Evolutionary conservation across 345 rosid species (phyloP).

Genomic region (Melastoma malabathricum): DNA sequence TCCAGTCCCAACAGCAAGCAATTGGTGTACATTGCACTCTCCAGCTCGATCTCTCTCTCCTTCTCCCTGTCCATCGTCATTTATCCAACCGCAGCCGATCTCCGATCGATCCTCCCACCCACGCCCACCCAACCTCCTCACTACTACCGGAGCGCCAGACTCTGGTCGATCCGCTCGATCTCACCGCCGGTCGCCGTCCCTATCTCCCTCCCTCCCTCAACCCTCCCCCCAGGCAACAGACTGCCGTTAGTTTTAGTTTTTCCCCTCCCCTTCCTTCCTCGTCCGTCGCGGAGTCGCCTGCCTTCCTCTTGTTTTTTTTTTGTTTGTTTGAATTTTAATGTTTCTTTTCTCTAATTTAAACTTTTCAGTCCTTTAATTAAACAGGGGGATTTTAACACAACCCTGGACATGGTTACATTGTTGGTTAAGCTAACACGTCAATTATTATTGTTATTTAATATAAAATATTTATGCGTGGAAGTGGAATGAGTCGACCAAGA

Average conservation of each 20-base stretch:
- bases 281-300: no score
- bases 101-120: constrained; percentile 4
- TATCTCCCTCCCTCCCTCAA: not conserved
- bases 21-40: constrained; percentile 99
- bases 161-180: not conserved
- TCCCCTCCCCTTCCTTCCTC: no score
- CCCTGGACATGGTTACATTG: no score
- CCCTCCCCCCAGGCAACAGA: not conserved
- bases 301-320: no score
- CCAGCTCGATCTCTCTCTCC: constrained; percentile 97
- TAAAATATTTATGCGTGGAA: constrained; percentile 1
- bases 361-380: no score
- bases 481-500: no score
- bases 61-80: constrained; percentile 98
- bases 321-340: no score
- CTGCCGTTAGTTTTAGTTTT: constrained; percentile 7
- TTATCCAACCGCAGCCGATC: constrained; percentile 10
- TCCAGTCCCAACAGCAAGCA: constrained; percentile 89
- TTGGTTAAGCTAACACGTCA: no score
- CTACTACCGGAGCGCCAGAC: not conserved
- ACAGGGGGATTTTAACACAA: no score
- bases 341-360: no score
- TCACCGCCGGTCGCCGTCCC: constrained; percentile 1
- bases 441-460: not conserved
- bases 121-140: no score